Base-by-base conservation (phyloP, 345 rosid genomes). In the Corchorus olitorius region DNA sequence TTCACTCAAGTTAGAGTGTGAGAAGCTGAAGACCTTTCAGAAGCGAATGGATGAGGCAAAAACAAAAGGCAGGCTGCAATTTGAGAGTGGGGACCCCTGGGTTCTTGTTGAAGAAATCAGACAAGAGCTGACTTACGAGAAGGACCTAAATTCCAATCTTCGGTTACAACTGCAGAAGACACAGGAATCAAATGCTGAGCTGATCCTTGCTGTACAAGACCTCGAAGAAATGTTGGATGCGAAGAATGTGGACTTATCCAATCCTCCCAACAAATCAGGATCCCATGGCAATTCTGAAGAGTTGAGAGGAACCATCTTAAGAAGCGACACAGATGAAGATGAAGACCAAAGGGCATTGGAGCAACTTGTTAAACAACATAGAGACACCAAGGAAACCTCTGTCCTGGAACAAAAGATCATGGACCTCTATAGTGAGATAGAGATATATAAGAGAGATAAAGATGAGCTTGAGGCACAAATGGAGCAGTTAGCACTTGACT, bases 401-500 rank as follows among this genome's bases (percentile, higher is more conserved):
- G 39, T 78, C 43, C 83, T 93, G 67, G 97, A 91, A 89, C 87
- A 90, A 87, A 91, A 81, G 86, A 76, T 96, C 35, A 78, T 81
- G 75, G 95, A 91, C 13, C 90, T 96, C 4, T 72, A 78, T 69
- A 88, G 86, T 49, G 98, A 94, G 84, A 81, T 92, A 46, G 97
- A 96, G 88, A 88, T 88, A 77, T 91, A 83, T 73, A 88, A 85
- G 80, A 84, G 94, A 70, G 97, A 92, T 35, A 97, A 84, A 81
- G 96, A 94, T 74, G 98, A 92, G 79, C 83, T 92, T 53, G 96
- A 94, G 92, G 88, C 86, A 81, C 97, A 92, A 78, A 88, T 91
- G 94, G 97, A 97, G 86, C 98, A 94, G 82, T 89, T 97, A 65
- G 99, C 95, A 55, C 87, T 97, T 71, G 99, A 97, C 73, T 92